A percentile compares a stretch with the other conserved stretches of the same genome.
Conservation (phyloP, 73 alveolate species). For the Paramecium biaurelia region DNA sequence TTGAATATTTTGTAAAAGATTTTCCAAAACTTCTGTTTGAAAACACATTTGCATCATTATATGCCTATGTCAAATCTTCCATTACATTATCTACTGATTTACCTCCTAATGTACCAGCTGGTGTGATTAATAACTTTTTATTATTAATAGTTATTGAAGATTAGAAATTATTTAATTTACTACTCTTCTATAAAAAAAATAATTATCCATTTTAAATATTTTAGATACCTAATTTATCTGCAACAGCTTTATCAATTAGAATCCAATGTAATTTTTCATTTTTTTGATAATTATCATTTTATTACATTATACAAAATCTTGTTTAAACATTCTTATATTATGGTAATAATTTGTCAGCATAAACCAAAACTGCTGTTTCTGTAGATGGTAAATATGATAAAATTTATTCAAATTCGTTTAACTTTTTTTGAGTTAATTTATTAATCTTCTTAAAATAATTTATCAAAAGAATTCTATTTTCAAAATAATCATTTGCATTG, state of each 20-base stretch:
- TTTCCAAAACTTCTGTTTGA: slow-evolving; percentile 44
- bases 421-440: neutral
- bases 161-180: neutral
- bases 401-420: neutral
- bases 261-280: slow-evolving; percentile 34
- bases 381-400: slow-evolving; percentile 2
- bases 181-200: neutral
- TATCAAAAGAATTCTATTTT: neutral
- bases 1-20: neutral
- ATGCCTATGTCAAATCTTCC: slow-evolving; percentile 5
- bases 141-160: neutral
- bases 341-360: neutral
- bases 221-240: slow-evolving; percentile 7
- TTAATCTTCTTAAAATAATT: neutral
- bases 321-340: neutral
- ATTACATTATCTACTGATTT: slow-evolving; percentile 2
- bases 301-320: neutral
- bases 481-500: neutral
- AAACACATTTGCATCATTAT: slow-evolving; percentile 46
- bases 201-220: slow-evolving; percentile 2
- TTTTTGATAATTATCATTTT: neutral
- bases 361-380: slow-evolving; percentile 13
- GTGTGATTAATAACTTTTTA: neutral
- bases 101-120: slow-evolving; percentile 31
- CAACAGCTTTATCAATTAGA: slow-evolving; percentile 39